Conservation (phyloP, 106 monocot genomes). For the Dendrobium chrysotoxum region DNA sequence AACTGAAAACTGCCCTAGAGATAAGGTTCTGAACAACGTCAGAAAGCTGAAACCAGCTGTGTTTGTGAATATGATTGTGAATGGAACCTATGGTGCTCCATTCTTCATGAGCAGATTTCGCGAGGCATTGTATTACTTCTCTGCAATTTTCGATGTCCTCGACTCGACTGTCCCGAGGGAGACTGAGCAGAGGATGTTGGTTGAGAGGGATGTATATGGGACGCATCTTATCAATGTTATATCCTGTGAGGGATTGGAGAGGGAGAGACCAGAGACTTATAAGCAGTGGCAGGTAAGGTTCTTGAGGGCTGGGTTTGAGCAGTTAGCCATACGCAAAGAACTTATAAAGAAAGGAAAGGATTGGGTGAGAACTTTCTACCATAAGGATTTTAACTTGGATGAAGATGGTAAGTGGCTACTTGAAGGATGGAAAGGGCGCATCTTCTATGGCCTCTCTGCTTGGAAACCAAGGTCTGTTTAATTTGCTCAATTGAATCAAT, state of each 20-base stretch:
- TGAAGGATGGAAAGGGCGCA: conserved; percentile 56
- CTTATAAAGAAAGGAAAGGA: conserved; percentile 32
- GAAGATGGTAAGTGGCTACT: conserved; percentile 37
- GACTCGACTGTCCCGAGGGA: conserved; percentile 29
- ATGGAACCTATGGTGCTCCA: conserved; percentile 42
- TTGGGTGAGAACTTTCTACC: conserved; percentile 25
- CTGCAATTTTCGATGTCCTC: conserved; percentile 40
- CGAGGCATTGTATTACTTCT: conserved; percentile 46
- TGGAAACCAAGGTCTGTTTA: conserved; percentile 25
- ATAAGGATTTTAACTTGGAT: conserved; percentile 42
- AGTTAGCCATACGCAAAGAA: conserved; percentile 11
- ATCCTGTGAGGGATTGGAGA: conserved; percentile 45
- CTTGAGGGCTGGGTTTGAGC: conserved; percentile 44
- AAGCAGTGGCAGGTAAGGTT: conserved; percentile 51
- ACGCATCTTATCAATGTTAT: conserved; percentile 29
- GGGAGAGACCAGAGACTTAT: conserved; percentile 59
- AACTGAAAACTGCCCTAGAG: conserved; percentile 34
- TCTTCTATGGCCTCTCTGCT: conserved; percentile 30
- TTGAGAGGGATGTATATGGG: conserved; percentile 37
- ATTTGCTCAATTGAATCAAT: too few relatives aligned
- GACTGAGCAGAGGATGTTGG: conserved; percentile 28
- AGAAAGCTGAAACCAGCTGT: conserved; percentile 40
- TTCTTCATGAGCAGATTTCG: conserved; percentile 49
- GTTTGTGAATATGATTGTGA: conserved; percentile 40
- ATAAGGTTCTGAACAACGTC: conserved; percentile 34